Base-by-base conservation (phyloP, 148 eudicot genomes). In the Camellia japonica region DNA sequence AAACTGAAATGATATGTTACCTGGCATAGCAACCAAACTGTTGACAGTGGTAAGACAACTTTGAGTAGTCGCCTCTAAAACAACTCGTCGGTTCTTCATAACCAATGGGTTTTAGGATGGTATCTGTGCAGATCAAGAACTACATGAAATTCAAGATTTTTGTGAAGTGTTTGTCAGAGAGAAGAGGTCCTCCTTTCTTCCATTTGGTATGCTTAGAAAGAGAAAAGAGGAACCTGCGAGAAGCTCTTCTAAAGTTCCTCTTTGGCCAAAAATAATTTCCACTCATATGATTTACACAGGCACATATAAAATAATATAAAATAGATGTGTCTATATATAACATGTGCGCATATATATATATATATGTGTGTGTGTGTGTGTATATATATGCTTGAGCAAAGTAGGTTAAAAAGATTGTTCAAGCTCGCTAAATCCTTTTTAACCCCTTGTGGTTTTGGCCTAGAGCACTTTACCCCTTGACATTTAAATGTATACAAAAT, bases 21-120 rank as follows among this genome's bases (percentile, higher is more conserved):
- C 97, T 90, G 78, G 83, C 86, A 87, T 90, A 90, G 23, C 19
- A 63, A 76, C 97, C 96, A 83, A 93, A 93, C 65, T 85, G 80
- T 68, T 80, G 85, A 78, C 92, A 95, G 62, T 95, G 97, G 81
- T 62, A 74, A 75, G 81, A 82, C 74, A 94, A 87, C 80, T 83
- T 93, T 64, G 87, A 81, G 84, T 67, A 89, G 79, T 87, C 74
- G 64, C 51, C 74, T 84, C 78, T 77, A 73, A 77, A 80, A 60
- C 80, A 75, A 78, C 71, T 78, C 61, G 49, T 66, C 51, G 83
- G 81, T 51, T 75, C 83, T 78, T 83, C 85, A 75, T 73, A 83
- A 75, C 92, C 92, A 70, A 91, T 87, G 63, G 78, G 65, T 78
- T 75, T 82, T 63, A 86, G 73, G 71, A 94, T 76, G 20, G 70